A percentile compares a stretch with the other conserved stretches of the same genome.
Evolutionary conservation across 495 filamentous ascomycete genomes (phyloP).

Genomic region (Cladorrhinum samala): DNA sequence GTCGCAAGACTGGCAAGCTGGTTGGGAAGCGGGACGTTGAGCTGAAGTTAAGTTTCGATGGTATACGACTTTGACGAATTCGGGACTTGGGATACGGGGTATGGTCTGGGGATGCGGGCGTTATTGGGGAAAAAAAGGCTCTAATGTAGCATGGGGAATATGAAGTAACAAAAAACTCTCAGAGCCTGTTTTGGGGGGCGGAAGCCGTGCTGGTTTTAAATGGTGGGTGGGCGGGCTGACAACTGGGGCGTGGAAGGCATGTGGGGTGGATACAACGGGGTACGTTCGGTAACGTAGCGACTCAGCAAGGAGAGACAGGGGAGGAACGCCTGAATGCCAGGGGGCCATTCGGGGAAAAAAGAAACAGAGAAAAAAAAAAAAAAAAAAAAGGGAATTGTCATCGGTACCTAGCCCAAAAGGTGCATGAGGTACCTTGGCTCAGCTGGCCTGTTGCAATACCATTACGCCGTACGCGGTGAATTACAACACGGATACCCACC

Average conservation of each 20-base stretch:
- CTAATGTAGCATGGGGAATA: conserved; percentile 22
- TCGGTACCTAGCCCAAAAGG: conserved; percentile 16
- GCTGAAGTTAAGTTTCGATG: conserved; percentile 4
- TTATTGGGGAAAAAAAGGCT: conserved; percentile 24
- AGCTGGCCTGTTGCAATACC: conserved; percentile 11
- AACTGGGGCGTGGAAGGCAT: conserved; percentile 19
- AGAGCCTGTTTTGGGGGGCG: conserved; percentile 24
- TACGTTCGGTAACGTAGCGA: conserved; percentile 22
- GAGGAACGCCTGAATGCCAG: conserved; percentile 17
- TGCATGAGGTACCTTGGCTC: conserved; percentile 9
- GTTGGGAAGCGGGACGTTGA: conserved; percentile 1
- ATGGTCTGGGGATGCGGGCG: conserved; percentile 16
- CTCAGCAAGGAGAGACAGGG: conserved; percentile 23
- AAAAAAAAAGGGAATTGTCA: conserved; percentile 4
- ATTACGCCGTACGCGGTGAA: conserved; percentile 1
- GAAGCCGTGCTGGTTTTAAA: conserved; percentile 35
- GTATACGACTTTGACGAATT: conserved; percentile 3
- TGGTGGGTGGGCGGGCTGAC: conserved; percentile 23
- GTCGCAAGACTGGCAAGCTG: neutral
- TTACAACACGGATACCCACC: neutral
- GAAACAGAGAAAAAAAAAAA: conserved; percentile 11
- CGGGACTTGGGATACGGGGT: neutral
- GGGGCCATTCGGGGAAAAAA: conserved; percentile 19
- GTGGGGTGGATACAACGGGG: conserved; percentile 14
- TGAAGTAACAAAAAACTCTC: conserved; percentile 25